A percentile compares a stretch with the other conserved stretches of the same genome.
Conservation (phyloP, 768 basidiomycete species). For the Leccinum pellstonianum region DNA sequence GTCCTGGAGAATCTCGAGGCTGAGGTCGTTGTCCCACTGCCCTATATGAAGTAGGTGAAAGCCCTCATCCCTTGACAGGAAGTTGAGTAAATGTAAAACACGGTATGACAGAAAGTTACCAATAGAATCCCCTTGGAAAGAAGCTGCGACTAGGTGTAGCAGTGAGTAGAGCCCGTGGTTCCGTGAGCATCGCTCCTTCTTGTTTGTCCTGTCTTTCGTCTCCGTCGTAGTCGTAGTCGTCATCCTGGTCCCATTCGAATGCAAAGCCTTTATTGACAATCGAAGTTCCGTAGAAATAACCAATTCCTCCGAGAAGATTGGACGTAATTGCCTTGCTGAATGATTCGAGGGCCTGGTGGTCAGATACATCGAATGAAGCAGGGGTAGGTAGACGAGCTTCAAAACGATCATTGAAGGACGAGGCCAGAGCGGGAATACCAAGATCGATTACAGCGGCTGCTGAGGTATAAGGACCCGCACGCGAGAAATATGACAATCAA, state of each 20-base stretch:
- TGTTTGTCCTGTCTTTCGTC: constrained; percentile 37
- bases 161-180: constrained; percentile 75
- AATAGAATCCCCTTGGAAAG: constrained; percentile 98
- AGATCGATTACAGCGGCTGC: constrained; percentile 64
- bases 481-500: neutral
- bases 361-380: constrained; percentile 47
- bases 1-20: constrained; percentile 83
- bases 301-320: constrained; percentile 89
- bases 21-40: constrained; percentile 89
- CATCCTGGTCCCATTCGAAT: constrained; percentile 87
- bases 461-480: neutral
- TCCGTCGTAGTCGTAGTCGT: constrained; percentile 40
- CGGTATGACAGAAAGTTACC: constrained; percentile 45
- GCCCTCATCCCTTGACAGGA: constrained; percentile 80
- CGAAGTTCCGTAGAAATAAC: constrained; percentile 91
- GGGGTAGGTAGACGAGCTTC: constrained; percentile 67
- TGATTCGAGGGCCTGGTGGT: constrained; percentile 48
- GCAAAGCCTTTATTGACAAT: constrained; percentile 83
- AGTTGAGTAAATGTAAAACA: neutral
- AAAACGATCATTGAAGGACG: constrained; percentile 67
- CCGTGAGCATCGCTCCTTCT: constrained; percentile 65
- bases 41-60: constrained; percentile 93
- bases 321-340: constrained; percentile 91
- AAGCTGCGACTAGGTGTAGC: constrained; percentile 96
- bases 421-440: constrained; percentile 64